Base-by-base conservation (phyloP, 768 basidiomycete species). In the Trametes sanguinea region DNA sequence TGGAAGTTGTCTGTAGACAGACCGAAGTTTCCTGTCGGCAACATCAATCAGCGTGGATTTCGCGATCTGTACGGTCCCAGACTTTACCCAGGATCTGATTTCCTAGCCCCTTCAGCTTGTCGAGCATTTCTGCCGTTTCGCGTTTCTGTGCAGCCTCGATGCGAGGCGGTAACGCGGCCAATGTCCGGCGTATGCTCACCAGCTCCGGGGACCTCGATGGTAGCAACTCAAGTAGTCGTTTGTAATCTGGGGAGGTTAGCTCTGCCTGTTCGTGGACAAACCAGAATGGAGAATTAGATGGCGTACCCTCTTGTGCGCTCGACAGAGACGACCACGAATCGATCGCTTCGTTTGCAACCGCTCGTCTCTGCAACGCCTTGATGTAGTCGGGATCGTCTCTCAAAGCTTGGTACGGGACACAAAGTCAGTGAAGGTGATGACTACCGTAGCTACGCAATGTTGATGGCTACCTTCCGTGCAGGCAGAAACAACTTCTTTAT, bases 1-100 rank as follows among this genome's bases (percentile, higher is more conserved):
- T 98, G 90, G 83, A 98, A 98, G 76, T 96, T 98, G 71, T 98
- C 88, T 0, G 95, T 98, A 13, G 90, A 94, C 65, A 98, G 74
- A 16, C 97, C 96, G 71, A 98, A 98, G 62, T 90, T 92, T 3
- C 94, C 93, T 95, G 66, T 10, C 16, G 51, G 13, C 53, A 35
- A 22, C 22, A 47, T 11, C 35, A 45, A n/a, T 47, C 11, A 51
- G 29, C 9, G n/a, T 7, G 17, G 2, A 6, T 10, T 2, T 27
- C n/a, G 29, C 30, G 29, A 29, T 29, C n/a, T 32, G n/a, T 30
- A 40, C 7, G 2, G 42, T 43, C 42, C 10, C 9, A 14, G 8
- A 13, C 66, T 82, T 58, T 68, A 87, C 96, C 95, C 17, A 99
- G 80, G 48, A 99, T 78, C 58, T 81, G 91, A 71, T 99, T 94